Base-by-base conservation (phyloP, 2,329 filamentous ascomycete genomes). In the Aureobasidium lini region DNA sequence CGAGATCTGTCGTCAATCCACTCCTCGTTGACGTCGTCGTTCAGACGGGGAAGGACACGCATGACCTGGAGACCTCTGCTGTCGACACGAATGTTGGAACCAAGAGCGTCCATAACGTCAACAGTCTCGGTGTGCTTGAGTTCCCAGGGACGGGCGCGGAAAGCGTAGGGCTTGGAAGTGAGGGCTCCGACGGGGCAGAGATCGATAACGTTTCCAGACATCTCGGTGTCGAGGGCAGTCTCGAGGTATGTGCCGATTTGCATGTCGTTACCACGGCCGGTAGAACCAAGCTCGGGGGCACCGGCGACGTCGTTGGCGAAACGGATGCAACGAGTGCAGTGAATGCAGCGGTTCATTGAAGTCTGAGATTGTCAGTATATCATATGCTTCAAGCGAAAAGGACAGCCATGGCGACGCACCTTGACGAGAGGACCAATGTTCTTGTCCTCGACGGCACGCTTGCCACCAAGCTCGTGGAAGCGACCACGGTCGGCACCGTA, bases 1-100 rank as follows among this genome's bases (percentile, higher is more conserved):
- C 94, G 86, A 42, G 90, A 87, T 82, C 97, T 99, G 80, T 99
- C 94, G 76, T 97, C 94, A 74, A 99, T 97, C 94, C 94, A 99
- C 76, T 99, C 94, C 79, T 99, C 94, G 75, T 99, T 99, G 68
- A 99, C 85, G 69, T 97, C 92, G 72, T 99, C 94, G 73, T 99
- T 99, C 62, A 99, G 81, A 68, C 94, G 85, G 61, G 94, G 94
- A 15, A 96, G 72, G 62, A 99, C 82, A 68, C 94, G 87, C 92
- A 99, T 96, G 54, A 99, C 93, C 77, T 97, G 92, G 65, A 96
- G 80, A 61, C 94, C 94, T 70, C 94, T 86, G 60, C 91, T 88
- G 76, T 99, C 94, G 46, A 97, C 86, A 46, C 94, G 87, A 68
- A 99, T 95, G 73, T 95, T 95, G 61, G 93, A 96, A 62, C 94